phyloP scores from a whole-genome alignment of 2,329 filamentous ascomycete species.

The Botrytis cinerea region DNA sequence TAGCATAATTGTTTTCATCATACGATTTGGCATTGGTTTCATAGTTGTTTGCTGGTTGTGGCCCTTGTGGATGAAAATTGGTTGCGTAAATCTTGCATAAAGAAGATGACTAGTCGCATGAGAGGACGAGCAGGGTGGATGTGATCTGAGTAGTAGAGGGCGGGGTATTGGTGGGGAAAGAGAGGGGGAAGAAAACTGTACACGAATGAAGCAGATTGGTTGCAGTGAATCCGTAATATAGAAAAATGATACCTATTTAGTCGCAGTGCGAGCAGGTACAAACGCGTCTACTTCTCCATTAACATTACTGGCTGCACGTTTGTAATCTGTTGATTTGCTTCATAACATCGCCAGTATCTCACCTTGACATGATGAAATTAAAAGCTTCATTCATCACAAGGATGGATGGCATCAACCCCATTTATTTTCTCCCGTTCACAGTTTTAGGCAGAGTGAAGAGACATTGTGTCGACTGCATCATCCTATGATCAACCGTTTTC shows the following conservation, averaged over 20 bases:
- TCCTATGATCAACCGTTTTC: background rate
- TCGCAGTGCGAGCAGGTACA: background rate
- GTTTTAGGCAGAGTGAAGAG: background rate
- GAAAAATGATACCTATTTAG: constrained; percentile 16
- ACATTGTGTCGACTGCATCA: background rate
- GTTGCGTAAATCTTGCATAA: constrained; percentile 1
- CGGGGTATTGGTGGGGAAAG: background rate
- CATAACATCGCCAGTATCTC: background rate
- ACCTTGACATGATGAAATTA: background rate
- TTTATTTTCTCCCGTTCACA: background rate
- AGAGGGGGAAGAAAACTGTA: background rate
- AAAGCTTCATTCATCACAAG: background rate
- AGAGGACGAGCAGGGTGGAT: constrained; percentile 1
- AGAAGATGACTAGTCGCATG: constrained; percentile 10
- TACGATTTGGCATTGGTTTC: constrained; percentile 13
- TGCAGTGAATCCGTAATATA: constrained; percentile 21
- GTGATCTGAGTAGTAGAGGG: background rate
- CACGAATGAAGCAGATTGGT: constrained; percentile 13
- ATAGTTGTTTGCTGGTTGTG: constrained; percentile 1
- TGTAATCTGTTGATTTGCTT: background rate
- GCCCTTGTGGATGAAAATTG: constrained; percentile 11
- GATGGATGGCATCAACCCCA: background rate
- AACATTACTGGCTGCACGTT: background rate
- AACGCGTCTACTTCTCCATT: background rate
- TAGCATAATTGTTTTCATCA: constrained; percentile 18